Evolutionary conservation across 306 rosid genomes (phyloP).

Genomic region (Sindora glabra): DNA sequence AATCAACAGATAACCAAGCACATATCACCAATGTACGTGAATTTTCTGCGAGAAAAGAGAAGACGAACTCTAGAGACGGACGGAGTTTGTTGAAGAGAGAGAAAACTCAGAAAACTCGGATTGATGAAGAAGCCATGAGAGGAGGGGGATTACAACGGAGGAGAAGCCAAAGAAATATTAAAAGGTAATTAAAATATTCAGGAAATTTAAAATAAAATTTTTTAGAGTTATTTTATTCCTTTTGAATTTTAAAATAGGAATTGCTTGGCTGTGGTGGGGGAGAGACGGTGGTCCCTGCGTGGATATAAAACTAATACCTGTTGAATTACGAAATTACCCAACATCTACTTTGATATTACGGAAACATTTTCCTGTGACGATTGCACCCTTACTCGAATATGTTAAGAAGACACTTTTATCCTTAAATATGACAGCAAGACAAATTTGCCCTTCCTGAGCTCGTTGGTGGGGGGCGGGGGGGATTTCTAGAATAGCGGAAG

Average conservation of each 20-base stretch:
- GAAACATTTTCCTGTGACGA: background rate
- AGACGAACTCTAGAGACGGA: conserved; percentile 7
- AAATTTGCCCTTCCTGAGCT: background rate
- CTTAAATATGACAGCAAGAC: background rate
- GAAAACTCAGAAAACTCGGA: conserved; percentile 43
- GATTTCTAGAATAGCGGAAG: background rate
- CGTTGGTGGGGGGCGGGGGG: conserved; percentile 16
- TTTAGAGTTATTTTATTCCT: conserved; percentile 15
- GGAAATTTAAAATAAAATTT: conserved; percentile 2
- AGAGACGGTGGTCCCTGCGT: conserved; percentile 25
- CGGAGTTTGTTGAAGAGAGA: conserved; percentile 20
- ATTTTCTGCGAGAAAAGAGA: conserved; percentile 21
- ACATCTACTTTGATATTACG: background rate
- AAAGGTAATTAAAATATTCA: conserved; percentile 1
- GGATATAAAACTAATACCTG: conserved; percentile 1
- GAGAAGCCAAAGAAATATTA: conserved; percentile 34
- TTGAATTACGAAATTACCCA: conserved; percentile 12
- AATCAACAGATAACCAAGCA: background rate
- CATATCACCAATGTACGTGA: conserved; percentile 49
- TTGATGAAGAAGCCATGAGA: conserved; percentile 37
- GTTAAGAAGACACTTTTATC: background rate
- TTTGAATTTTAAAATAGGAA: conserved; percentile 4
- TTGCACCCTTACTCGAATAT: background rate
- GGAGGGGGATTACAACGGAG: conserved; percentile 33
- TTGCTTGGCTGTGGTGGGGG: conserved; percentile 30